These are phyloP conservation scores for Phytopythium mirpurense DNA, from an alignment of 352 stramenopile genomes.

Conservation along the genomic window DNA sequence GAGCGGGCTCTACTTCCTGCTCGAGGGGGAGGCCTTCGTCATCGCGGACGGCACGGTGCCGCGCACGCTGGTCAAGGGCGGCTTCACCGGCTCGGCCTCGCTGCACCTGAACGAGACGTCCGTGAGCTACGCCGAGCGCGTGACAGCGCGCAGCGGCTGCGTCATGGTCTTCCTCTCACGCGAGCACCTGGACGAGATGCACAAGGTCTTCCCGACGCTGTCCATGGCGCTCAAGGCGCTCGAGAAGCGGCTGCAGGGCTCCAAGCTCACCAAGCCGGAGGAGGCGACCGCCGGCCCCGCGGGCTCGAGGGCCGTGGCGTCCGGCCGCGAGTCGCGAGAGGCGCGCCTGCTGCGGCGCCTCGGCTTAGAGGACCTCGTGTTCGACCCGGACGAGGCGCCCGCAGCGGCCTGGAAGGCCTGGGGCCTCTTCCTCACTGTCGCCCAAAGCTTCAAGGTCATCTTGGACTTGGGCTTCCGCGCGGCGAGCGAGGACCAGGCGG, in stretches of 20 bases:
- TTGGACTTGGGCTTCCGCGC: slow-evolving; percentile 26
- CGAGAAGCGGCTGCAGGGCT: slow-evolving; percentile 40
- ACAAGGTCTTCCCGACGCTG: slow-evolving; percentile 52
- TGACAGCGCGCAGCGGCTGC: slow-evolving; percentile 53
- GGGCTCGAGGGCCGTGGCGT: background rate
- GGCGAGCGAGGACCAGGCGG: background rate
- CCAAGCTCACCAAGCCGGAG: slow-evolving; percentile 35
- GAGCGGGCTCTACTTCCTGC: slow-evolving; percentile 49
- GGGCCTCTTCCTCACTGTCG: slow-evolving; percentile 21
- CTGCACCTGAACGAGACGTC: slow-evolving; percentile 44
- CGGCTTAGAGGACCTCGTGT: slow-evolving; percentile 26
- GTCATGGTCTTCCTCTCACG: slow-evolving; percentile 51
- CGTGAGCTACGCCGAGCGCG: slow-evolving; percentile 48
- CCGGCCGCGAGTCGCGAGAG: slow-evolving; percentile 20
- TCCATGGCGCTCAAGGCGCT: slow-evolving; percentile 59
- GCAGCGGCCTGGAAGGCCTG: slow-evolving; percentile 23
- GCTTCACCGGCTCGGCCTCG: slow-evolving; percentile 47
- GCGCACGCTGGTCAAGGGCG: slow-evolving; percentile 29
- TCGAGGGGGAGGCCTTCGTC: slow-evolving; percentile 51
- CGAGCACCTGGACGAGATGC: slow-evolving; percentile 47
- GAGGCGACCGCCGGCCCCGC: slow-evolving; percentile 5
- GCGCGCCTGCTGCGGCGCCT: slow-evolving; percentile 21
- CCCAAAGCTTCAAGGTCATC: slow-evolving; percentile 33
- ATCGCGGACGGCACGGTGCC: slow-evolving; percentile 26
- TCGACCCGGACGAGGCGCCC: slow-evolving; percentile 33